Evolutionary conservation across 108 stramenopile species (phyloP).

Genomic region (Parmales sp.): DNA sequence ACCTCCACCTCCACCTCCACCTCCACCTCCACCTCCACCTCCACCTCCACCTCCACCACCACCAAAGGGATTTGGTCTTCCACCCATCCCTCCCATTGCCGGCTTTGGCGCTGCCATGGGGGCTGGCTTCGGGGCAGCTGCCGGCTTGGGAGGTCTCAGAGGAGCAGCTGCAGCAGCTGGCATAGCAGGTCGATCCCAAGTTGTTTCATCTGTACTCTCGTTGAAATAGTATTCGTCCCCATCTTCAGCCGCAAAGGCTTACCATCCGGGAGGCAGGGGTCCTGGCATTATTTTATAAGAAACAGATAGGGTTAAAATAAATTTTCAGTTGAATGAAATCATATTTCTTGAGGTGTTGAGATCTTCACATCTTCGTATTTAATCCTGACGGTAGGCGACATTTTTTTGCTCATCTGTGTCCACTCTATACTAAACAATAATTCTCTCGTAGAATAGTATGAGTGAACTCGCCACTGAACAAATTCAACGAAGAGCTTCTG

Average conservation of each 20-base stretch:
- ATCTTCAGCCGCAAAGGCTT: conserved; percentile 16
- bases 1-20: neutral
- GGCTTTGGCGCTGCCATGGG: conserved; percentile 4
- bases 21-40: neutral
- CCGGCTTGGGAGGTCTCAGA: neutral
- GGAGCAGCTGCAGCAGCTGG: neutral
- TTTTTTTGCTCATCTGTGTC: too few species aligned
- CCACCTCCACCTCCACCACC: neutral
- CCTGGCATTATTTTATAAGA: too few species aligned
- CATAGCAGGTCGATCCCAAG: conserved; percentile 18
- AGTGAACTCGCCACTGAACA: too few species aligned
- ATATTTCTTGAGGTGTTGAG: too few species aligned
- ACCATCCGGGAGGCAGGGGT: conserved; percentile 21
- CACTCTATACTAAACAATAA: too few species aligned
- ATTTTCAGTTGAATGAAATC: too few species aligned
- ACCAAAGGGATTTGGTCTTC: neutral
- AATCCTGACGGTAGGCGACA: too few species aligned
- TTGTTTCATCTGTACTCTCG: conserved; percentile 18
- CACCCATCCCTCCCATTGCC: neutral
- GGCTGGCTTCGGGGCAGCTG: neutral
- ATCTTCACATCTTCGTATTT: too few species aligned
- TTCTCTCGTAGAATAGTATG: too few species aligned
- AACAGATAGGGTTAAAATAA: too few species aligned
- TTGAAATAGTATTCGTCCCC: conserved; percentile 24
- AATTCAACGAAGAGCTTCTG: too few species aligned